Evolutionary conservation across 2,329 filamentous ascomycete genomes (phyloP).

Genomic region (Westerdykella aurantiaca): DNA sequence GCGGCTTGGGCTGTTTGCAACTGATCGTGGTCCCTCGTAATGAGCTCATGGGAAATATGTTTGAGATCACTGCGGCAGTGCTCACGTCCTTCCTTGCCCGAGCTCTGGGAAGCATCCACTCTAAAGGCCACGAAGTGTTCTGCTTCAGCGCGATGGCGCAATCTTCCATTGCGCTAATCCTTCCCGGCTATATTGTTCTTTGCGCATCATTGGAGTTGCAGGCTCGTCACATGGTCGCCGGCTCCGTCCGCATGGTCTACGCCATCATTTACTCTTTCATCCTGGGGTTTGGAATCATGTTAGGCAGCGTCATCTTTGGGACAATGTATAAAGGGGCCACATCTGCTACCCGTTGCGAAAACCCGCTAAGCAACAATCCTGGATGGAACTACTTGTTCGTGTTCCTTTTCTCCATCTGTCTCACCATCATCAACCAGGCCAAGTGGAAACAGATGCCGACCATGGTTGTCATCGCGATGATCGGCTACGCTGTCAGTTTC

Average conservation of each 20-base stretch:
- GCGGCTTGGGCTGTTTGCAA: constrained; percentile 67
- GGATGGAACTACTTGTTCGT: constrained; percentile 66
- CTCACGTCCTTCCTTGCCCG: constrained; percentile 47
- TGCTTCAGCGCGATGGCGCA: constrained; percentile 49
- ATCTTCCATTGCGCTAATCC: constrained; percentile 46
- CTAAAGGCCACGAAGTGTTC: constrained; percentile 38
- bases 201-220: constrained; percentile 47
- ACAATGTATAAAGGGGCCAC: constrained; percentile 45
- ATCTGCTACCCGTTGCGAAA: constrained; percentile 39
- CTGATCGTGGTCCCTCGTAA: constrained; percentile 69
- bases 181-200: constrained; percentile 49
- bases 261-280: constrained; percentile 50
- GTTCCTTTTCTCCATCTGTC: constrained; percentile 63
- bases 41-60: constrained; percentile 57
- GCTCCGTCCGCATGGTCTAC: constrained; percentile 49
- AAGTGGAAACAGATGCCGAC: constrained; percentile 72
- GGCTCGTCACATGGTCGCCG: constrained; percentile 44
- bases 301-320: constrained; percentile 47
- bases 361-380: constrained; percentile 47
- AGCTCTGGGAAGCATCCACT: constrained; percentile 44
- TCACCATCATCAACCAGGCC: constrained; percentile 72
- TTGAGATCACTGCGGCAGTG: constrained; percentile 46
- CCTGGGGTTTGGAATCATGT: constrained; percentile 48
- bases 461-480: constrained; percentile 68
- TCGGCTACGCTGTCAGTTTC: constrained; percentile 70